Evolutionary conservation across 108 stramenopile genomes (phyloP).

Genomic region (Cyclotella atomus): DNA sequence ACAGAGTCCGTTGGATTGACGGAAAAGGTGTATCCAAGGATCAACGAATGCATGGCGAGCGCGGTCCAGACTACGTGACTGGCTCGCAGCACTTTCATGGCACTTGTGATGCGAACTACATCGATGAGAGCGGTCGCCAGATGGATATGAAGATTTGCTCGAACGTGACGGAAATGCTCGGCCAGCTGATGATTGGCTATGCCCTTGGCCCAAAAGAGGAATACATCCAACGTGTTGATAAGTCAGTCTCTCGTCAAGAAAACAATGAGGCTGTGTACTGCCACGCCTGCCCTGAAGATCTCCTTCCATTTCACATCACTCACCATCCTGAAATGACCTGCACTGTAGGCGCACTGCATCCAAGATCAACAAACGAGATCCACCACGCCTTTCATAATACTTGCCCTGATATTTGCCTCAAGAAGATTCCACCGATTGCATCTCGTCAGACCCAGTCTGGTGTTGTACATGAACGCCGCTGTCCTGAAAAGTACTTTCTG

Average conservation of each 20-base stretch:
- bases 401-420: neutral
- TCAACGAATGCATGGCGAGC: conserved; percentile 30
- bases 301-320: conserved; percentile 18
- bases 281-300: conserved; percentile 10
- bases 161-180: conserved; percentile 42
- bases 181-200: conserved; percentile 31
- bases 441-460: neutral
- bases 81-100: conserved; percentile 45
- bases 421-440: neutral
- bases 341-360: neutral
- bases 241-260: neutral
- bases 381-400: neutral
- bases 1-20: conserved; percentile 39
- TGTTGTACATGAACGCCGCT: neutral
- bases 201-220: conserved; percentile 32
- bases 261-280: neutral
- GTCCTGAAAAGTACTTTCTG: neutral
- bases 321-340: conserved; percentile 15
- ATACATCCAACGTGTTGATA: neutral
- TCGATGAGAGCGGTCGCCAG: neutral
- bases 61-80: conserved; percentile 22
- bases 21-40: conserved; percentile 33
- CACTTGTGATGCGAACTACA: neutral
- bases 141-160: conserved; percentile 23
- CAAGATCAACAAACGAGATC: neutral